A percentile compares a stretch with the other conserved stretches of the same genome.
These are phyloP conservation scores for Entoloma clypeatum DNA, from an alignment of 1,284 basidiomycete species.

Conservation along the genomic window DNA sequence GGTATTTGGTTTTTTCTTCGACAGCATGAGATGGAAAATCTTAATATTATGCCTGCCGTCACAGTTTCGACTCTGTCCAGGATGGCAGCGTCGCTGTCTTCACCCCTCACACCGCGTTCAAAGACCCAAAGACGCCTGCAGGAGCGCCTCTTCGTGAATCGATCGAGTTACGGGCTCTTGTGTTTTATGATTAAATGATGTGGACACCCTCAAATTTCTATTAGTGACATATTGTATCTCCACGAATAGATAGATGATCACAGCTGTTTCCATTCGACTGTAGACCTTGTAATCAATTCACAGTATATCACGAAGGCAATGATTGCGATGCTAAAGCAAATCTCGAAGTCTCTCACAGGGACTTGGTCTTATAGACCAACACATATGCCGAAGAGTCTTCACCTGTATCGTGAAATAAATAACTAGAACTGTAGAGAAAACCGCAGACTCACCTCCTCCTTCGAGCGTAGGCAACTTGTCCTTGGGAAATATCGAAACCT, in stretches of 20 bases:
- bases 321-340: not conserved
- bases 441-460: slow-evolving; percentile 59
- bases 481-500: slow-evolving; percentile 76
- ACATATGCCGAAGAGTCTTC: slow-evolving; percentile 85
- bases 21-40: slow-evolving; percentile 2
- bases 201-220: slow-evolving; percentile 23
- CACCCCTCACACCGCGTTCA: slow-evolving; percentile 59
- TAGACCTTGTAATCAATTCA: too few relatives aligned
- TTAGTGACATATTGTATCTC: slow-evolving; percentile 17
- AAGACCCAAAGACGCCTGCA: slow-evolving; percentile 49
- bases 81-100: slow-evolving; percentile 50
- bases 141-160: slow-evolving; percentile 51
- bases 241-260: too few relatives aligned
- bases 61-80: slow-evolving; percentile 49
- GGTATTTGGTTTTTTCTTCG: slow-evolving; percentile 41
- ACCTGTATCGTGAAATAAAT: slow-evolving; percentile 25
- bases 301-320: not conserved
- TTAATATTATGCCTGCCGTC: not conserved
- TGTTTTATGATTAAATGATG: slow-evolving; percentile 49
- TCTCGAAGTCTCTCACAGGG: slow-evolving; percentile 21
- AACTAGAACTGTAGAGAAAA: slow-evolving; percentile 1
- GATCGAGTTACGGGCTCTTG: slow-evolving; percentile 55
- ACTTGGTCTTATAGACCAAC: slow-evolving; percentile 70
- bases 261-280: too few relatives aligned
- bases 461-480: slow-evolving; percentile 83